phyloP scores from a whole-genome alignment of 2,329 filamentous ascomycete species.

The Colletotrichum sp. region DNA sequence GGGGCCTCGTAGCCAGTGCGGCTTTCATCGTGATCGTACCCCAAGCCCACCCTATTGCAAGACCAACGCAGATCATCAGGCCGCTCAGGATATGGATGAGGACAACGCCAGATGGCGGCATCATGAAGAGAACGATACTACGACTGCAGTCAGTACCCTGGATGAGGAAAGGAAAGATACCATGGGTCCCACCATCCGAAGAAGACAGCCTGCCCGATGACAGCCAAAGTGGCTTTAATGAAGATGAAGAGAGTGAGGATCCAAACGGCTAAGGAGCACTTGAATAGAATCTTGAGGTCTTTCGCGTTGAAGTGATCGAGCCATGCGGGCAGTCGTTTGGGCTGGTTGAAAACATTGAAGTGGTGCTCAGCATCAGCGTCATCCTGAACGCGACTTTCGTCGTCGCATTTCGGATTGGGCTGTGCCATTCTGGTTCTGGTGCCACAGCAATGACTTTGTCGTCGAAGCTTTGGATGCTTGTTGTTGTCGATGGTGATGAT shows the following conservation, averaged over 20 bases:
- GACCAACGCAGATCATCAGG: background rate
- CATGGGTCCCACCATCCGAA: background rate
- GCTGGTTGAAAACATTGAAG: background rate
- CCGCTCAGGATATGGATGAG: background rate
- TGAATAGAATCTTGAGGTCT: background rate
- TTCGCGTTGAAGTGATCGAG: background rate
- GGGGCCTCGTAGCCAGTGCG: background rate
- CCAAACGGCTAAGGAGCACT: background rate
- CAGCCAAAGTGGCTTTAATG: background rate
- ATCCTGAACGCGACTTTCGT: background rate
- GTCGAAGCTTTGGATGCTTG: background rate
- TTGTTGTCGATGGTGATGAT: background rate
- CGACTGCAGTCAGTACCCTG: rapidly evolving
- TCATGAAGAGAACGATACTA: background rate
- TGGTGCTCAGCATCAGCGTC: background rate
- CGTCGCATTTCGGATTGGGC: background rate
- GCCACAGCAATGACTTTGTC: background rate
- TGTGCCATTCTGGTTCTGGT: background rate
- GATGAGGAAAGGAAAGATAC: background rate
- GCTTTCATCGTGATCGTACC: background rate
- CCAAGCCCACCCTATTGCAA: background rate
- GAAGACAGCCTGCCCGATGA: background rate
- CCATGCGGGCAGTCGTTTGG: background rate
- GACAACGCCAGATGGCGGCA: background rate
- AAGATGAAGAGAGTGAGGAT: background rate